Conservation (phyloP, 495 filamentous ascomycete species). For the Aspergillus indologenus region DNA sequence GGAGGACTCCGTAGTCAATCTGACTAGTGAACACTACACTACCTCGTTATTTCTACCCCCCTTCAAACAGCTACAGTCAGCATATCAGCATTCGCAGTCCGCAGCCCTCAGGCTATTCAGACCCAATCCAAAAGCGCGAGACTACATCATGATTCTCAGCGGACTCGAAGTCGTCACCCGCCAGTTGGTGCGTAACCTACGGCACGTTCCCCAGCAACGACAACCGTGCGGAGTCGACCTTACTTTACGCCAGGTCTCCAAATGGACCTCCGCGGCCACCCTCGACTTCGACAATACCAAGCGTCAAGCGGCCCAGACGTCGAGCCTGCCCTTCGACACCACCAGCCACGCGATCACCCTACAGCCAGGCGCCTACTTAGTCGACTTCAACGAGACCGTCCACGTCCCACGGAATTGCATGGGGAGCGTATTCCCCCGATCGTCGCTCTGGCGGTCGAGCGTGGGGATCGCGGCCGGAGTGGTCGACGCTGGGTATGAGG, state of each 20-base stretch:
- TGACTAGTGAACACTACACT: too few species aligned
- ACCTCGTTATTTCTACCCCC: too few species aligned
- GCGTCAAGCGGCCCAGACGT: conserved; percentile 30
- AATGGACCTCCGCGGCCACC: conserved; percentile 37
- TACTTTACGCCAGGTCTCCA: conserved; percentile 30
- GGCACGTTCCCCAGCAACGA: conserved; percentile 25
- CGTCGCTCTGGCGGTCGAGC: conserved; percentile 41
- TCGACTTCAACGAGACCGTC: conserved; percentile 50
- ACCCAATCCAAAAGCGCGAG: not conserved
- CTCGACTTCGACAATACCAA: conserved; percentile 44
- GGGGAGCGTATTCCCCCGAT: conserved; percentile 37
- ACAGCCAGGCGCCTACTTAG: conserved; percentile 33
- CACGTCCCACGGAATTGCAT: conserved; percentile 37
- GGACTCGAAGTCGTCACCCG: conserved; percentile 26
- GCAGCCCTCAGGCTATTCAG: too few species aligned
- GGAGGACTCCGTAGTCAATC: too few species aligned
- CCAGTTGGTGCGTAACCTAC: conserved; percentile 33
- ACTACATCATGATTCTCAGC: conserved; percentile 23
- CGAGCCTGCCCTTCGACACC: conserved; percentile 21
- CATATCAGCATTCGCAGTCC: too few species aligned
- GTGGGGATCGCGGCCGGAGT: conserved; percentile 39
- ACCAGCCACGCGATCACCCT: conserved; percentile 21
- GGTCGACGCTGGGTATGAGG: conserved; percentile 47
- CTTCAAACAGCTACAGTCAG: too few species aligned
- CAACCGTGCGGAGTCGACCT: conserved; percentile 48